A percentile compares a stretch with the other conserved stretches of the same genome.
Conservation (phyloP, 2,329 filamentous ascomycete genomes). For the Talaromyces sp. region DNA sequence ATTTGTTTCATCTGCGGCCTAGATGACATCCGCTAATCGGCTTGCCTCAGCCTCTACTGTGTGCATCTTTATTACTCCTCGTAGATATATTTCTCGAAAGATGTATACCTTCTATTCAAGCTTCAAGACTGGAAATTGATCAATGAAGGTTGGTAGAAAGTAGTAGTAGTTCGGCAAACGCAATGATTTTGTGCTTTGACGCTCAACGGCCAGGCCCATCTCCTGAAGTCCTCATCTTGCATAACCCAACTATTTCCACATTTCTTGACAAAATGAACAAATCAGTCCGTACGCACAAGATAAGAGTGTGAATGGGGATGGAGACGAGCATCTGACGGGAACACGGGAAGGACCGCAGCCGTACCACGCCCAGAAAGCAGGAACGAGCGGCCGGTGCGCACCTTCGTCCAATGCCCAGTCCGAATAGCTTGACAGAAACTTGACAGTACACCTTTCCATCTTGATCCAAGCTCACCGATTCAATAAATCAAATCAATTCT, state of each 20-base stretch:
- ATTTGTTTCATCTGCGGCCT: neutral
- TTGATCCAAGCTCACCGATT: neutral
- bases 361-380: neutral
- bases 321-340: neutral
- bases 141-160: neutral
- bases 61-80: neutral
- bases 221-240: neutral
- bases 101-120: neutral
- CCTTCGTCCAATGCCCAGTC: neutral
- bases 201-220: neutral
- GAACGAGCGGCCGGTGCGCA: neutral
- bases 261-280: too few species aligned
- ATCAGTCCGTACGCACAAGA: too few species aligned
- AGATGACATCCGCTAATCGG: neutral
- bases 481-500: neutral
- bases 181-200: neutral
- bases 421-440: neutral
- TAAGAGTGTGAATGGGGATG: too few species aligned
- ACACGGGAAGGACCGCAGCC: conserved; percentile 4
- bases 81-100: neutral
- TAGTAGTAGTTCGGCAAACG: neutral
- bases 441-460: neutral
- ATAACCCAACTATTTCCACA: neutral
- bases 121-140: neutral
- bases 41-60: neutral